Conservation (phyloP, 768 basidiomycete genomes). For the Lepiota subincarnata region DNA sequence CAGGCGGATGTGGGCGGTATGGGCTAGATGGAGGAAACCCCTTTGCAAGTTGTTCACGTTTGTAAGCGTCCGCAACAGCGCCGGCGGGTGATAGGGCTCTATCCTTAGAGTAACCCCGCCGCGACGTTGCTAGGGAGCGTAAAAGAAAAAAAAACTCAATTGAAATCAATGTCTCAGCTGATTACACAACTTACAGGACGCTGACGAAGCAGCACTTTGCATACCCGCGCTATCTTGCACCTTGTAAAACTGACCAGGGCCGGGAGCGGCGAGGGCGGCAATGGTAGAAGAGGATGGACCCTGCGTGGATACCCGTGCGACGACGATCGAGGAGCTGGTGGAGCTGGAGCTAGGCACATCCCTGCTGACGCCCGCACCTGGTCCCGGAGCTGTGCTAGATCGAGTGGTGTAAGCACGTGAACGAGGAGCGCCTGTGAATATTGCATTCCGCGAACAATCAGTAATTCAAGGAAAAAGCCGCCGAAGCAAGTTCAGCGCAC, state of each 20-base stretch:
- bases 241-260: too few species aligned
- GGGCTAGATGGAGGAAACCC: not conserved
- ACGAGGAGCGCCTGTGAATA: not conserved
- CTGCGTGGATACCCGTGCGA: too few species aligned
- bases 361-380: not conserved
- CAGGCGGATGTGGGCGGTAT: not conserved
- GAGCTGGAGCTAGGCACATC: not conserved
- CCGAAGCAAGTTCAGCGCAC: not conserved
- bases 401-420: not conserved
- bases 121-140: not conserved
- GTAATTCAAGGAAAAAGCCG: not conserved
- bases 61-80: constrained; percentile 7
- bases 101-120: not conserved
- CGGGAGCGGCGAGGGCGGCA: too few species aligned
- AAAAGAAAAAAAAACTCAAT: not conserved
- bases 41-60: not conserved
- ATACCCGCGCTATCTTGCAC: too few species aligned
- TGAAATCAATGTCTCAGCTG: not conserved
- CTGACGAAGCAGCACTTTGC: too few species aligned
- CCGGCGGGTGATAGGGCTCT: constrained; percentile 5
- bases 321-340: not conserved
- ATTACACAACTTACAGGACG: too few species aligned
- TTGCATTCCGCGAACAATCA: not conserved
- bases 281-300: too few species aligned
- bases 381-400: not conserved